These are phyloP conservation scores for Paraleonurus japonicus DNA, from an alignment of 257 asterid genomes.

Conservation along the genomic window DNA sequence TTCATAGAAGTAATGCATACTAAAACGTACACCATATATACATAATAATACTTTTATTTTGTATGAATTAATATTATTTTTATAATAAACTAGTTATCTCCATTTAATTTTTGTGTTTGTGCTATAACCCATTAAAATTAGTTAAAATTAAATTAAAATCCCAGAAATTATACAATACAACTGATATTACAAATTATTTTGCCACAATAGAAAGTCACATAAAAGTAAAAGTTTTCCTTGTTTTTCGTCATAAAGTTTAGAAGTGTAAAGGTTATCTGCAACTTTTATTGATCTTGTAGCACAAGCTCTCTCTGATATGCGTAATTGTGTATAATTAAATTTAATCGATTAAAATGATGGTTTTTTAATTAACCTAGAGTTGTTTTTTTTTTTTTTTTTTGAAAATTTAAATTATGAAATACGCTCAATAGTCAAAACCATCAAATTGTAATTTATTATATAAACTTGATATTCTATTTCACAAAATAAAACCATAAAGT, in stretches of 20 bases:
- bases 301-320: background rate
- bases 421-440: background rate
- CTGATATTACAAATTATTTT: too few species aligned
- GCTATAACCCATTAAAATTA: too few species aligned
- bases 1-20: too few species aligned
- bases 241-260: constrained; percentile 24
- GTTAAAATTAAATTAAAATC: too few species aligned
- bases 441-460: too few species aligned
- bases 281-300: background rate
- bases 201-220: background rate
- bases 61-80: too few species aligned
- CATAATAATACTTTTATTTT: too few species aligned
- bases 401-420: too few species aligned
- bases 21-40: too few species aligned
- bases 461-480: background rate
- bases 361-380: background rate
- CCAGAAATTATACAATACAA: background rate
- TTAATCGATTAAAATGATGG: background rate
- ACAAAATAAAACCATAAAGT: background rate
- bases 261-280: background rate
- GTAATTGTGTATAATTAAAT: background rate
- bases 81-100: too few species aligned
- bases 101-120: too few species aligned
- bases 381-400: too few species aligned
- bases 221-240: background rate